phyloP scores from a whole-genome alignment of 306 rosid genomes.

The Lathyrus sativus region DNA sequence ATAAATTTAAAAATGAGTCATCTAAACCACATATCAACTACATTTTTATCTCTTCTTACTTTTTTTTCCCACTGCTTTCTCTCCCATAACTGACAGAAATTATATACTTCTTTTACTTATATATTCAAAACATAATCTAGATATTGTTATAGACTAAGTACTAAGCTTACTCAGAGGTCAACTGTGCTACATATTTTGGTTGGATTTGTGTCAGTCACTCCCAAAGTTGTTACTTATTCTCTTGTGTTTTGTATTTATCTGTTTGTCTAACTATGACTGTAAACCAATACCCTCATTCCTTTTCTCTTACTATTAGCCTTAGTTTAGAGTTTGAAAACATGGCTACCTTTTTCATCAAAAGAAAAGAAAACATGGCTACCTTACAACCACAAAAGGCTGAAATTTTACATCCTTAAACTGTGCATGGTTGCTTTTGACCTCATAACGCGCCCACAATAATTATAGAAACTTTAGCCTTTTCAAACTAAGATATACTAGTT shows the following conservation, averaged over 20 bases:
- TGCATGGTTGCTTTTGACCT: constrained; percentile 13
- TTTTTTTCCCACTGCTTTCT: too few relatives aligned
- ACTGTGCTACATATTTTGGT: not conserved
- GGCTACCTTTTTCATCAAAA: not conserved
- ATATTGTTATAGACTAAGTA: not conserved
- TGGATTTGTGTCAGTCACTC: constrained; percentile 12
- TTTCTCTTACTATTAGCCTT: not conserved
- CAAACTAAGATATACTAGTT: too few relatives aligned
- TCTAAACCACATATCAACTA: too few relatives aligned
- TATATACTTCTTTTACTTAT: too few relatives aligned
- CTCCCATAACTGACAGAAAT: too few relatives aligned
- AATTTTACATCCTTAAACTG: not conserved
- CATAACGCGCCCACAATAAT: not conserved
- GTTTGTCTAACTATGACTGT: not conserved
- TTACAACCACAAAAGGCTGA: not conserved
- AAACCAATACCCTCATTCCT: not conserved
- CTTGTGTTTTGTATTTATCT: constrained; percentile 9
- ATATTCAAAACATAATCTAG: too few relatives aligned
- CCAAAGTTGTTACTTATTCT: constrained; percentile 5
- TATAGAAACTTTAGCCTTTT: not conserved
- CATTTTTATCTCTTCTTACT: too few relatives aligned
- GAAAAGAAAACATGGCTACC: constrained; percentile 1
- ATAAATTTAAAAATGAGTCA: too few relatives aligned
- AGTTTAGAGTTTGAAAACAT: constrained; percentile 6
- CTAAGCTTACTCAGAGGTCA: not conserved